These are phyloP conservation scores for Triadica sebifera DNA, from an alignment of 345 rosid genomes.

Conservation along the genomic window DNA sequence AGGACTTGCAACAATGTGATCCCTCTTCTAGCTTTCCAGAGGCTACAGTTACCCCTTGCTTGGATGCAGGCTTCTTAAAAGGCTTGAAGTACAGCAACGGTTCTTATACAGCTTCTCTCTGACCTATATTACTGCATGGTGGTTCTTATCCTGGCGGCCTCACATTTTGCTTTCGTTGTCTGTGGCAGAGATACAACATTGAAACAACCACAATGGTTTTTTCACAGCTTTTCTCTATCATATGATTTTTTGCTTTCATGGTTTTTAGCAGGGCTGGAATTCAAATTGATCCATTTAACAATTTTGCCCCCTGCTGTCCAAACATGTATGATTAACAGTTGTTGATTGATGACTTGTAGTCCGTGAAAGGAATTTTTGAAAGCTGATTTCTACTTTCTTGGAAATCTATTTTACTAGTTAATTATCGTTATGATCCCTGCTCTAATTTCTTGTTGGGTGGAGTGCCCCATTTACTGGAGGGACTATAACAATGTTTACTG, in stretches of 20 bases:
- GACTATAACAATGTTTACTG: no score
- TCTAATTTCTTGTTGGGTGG: no score
- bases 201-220: no score
- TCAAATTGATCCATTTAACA: not conserved
- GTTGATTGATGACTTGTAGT: no score
- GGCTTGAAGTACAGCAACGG: slow-evolving; percentile 59
- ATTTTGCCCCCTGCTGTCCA: not conserved
- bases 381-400: no score
- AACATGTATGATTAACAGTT: no score
- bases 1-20: slow-evolving; percentile 20
- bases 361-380: no score
- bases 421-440: no score
- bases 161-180: slow-evolving; percentile 6
- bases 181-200: not conserved
- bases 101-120: slow-evolving; percentile 58
- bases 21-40: slow-evolving; percentile 45
- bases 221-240: no score
- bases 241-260: not conserved
- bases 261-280: not conserved
- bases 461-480: no score
- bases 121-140: slow-evolving; percentile 34
- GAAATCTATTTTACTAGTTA: no score
- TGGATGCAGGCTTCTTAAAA: slow-evolving; percentile 56
- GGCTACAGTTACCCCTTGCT: slow-evolving; percentile 44
- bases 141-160: not conserved